These are phyloP conservation scores for Posidonia australis DNA, from an alignment of 106 monocot species.

Conservation along the genomic window DNA sequence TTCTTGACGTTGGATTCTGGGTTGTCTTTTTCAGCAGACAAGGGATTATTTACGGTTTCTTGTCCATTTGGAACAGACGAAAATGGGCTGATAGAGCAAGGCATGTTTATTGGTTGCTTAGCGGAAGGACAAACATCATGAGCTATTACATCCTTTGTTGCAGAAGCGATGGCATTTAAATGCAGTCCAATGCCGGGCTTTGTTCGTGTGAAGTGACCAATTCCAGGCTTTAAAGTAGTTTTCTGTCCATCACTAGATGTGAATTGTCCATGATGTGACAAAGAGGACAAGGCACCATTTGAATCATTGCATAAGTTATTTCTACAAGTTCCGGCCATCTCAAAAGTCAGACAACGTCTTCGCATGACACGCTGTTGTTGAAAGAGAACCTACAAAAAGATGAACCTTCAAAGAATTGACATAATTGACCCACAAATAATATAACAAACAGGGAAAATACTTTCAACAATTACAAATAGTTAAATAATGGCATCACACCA, in stretches of 20 bases:
- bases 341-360: constrained; percentile 87
- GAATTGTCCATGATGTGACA: constrained; percentile 20
- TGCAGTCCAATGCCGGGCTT: constrained; percentile 88
- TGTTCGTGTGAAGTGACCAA: constrained; percentile 16
- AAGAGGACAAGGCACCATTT: constrained; percentile 14
- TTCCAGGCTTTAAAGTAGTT: constrained; percentile 21
- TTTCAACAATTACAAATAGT: background rate
- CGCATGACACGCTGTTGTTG: constrained; percentile 57
- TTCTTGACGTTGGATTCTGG: constrained; percentile 30
- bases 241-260: constrained; percentile 16
- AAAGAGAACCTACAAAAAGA: constrained; percentile 42
- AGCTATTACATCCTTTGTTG: constrained; percentile 33
- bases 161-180: constrained; percentile 72
- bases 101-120: constrained; percentile 11
- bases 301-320: constrained; percentile 15
- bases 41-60: constrained; percentile 13
- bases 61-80: constrained; percentile 12
- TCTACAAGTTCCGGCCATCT: constrained; percentile 32
- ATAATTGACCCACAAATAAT: background rate
- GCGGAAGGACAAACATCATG: constrained; percentile 31
- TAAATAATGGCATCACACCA: background rate
- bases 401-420: background rate
- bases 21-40: constrained; percentile 19
- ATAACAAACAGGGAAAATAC: background rate
- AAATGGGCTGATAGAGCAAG: constrained; percentile 14